Conservation (phyloP, 352 stramenopile genomes). For the Globisporangium nagaii region DNA sequence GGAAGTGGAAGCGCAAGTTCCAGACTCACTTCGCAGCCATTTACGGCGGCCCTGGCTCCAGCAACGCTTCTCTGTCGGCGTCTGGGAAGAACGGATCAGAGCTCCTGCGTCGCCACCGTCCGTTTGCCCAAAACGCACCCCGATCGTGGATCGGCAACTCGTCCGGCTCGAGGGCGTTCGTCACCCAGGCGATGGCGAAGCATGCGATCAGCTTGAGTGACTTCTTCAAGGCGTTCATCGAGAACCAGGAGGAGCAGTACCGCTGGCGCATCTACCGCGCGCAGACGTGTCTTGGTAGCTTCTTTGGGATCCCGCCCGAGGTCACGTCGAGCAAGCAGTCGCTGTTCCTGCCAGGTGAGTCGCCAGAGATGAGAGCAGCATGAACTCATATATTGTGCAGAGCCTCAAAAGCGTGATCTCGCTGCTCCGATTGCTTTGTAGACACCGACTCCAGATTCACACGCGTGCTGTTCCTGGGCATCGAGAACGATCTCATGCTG, state of each 20-base stretch:
- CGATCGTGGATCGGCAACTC: neutral
- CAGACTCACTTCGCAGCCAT: conserved; percentile 46
- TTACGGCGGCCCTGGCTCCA: conserved; percentile 8
- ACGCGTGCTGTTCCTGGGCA: conserved; percentile 59
- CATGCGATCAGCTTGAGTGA: conserved; percentile 47
- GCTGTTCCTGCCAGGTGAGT: conserved; percentile 54
- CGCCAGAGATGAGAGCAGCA: too few relatives aligned
- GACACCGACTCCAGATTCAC: conserved; percentile 54
- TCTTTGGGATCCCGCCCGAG: conserved; percentile 68
- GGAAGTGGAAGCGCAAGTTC: conserved; percentile 84
- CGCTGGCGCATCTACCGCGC: conserved; percentile 75
- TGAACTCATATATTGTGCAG: too few relatives aligned
- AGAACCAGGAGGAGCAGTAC: conserved; percentile 77
- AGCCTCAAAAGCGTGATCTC: neutral
- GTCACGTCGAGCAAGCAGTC: conserved; percentile 65
- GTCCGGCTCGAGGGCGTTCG: neutral
- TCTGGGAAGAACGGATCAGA: neutral
- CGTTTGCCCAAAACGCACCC: conserved; percentile 1
- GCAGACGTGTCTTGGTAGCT: conserved; percentile 61
- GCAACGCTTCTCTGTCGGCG: neutral
- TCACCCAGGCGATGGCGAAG: conserved; percentile 49
- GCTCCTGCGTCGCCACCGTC: conserved; percentile 8
- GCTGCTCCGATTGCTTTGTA: conserved; percentile 4
- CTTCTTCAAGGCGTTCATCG: conserved; percentile 83
- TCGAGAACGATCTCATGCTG: conserved; percentile 86